Conservation (phyloP, 2,329 filamentous ascomycete genomes). For the Sporothrix humicola region DNA sequence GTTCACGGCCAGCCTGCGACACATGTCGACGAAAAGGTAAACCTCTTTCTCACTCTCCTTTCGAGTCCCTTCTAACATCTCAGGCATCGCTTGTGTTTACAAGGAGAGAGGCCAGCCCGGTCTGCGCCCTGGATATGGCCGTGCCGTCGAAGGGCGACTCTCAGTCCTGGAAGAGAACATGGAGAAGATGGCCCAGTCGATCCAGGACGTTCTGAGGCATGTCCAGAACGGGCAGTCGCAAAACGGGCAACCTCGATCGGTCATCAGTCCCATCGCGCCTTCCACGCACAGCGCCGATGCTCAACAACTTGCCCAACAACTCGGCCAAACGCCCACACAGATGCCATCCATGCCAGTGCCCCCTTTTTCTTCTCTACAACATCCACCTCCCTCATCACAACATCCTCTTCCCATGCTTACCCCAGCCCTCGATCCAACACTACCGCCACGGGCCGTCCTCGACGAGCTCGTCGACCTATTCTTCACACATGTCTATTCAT, state of each 20-base stretch:
- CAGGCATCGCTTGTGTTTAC: conserved; percentile 32
- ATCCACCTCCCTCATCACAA: neutral
- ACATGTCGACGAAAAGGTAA: conserved; percentile 32
- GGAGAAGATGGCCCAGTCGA: conserved; percentile 26
- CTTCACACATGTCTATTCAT: conserved; percentile 33
- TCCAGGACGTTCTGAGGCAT: conserved; percentile 32
- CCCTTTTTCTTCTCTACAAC: neutral
- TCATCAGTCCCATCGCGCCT: neutral
- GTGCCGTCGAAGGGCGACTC: conserved; percentile 34
- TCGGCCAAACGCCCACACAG: conserved; percentile 1
- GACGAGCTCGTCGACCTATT: conserved; percentile 33
- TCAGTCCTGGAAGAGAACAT: conserved; percentile 33
- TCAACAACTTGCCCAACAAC: neutral
- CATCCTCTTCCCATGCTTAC: neutral
- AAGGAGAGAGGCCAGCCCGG: conserved; percentile 35
- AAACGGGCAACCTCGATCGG: neutral
- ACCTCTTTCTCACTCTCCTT: neutral
- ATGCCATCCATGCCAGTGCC: neutral
- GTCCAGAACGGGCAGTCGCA: conserved; percentile 1
- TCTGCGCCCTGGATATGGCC: conserved; percentile 35
- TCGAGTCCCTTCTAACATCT: neutral
- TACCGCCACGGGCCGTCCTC: conserved; percentile 31
- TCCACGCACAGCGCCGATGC: neutral
- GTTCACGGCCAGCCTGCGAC: conserved; percentile 32
- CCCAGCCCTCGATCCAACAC: conserved; percentile 6